phyloP scores from a whole-genome alignment of 345 rosid genomes.

The Raphanus raphanistrum region DNA sequence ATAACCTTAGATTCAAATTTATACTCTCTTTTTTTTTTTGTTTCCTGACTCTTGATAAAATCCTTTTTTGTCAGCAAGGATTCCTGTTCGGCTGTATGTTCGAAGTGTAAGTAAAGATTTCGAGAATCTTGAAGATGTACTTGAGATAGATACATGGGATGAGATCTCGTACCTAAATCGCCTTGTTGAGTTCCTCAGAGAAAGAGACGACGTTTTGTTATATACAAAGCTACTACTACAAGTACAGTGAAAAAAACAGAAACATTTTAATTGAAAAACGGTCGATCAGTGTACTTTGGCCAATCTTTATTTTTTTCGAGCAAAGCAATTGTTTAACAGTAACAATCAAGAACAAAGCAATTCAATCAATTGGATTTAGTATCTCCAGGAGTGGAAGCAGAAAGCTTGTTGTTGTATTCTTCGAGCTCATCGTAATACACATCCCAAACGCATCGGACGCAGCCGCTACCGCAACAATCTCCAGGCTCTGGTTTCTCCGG shows the following conservation, averaged over 20 bases:
- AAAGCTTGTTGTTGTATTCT: conserved; percentile 54
- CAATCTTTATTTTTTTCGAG: background rate
- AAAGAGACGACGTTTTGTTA: conserved; percentile 26
- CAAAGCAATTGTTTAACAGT: background rate
- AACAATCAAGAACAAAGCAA: background rate
- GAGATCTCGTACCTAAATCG: conserved; percentile 71
- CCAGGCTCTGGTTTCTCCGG: conserved; percentile 98
- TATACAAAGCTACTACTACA: background rate
- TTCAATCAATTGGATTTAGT: conserved; percentile 24
- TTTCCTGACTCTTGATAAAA: background rate
- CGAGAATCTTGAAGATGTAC: conserved; percentile 67
- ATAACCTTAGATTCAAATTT: conserved; percentile 12
- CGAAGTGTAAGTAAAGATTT: conserved; percentile 55
- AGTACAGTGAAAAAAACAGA: background rate
- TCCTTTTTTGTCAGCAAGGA: conserved; percentile 51
- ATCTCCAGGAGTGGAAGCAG: background rate
- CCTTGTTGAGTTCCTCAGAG: conserved; percentile 63
- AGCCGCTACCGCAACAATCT: conserved; percentile 96
- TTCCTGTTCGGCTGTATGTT: conserved; percentile 81
- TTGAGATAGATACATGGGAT: conserved; percentile 76
- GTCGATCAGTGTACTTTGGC: background rate
- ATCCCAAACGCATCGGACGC: conserved; percentile 96
- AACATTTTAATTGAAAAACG: background rate
- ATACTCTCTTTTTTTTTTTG: background rate
- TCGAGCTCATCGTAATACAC: conserved; percentile 88